Percentiles rank a stretch among this genome's conserved stretches.
Evolutionary conservation across 1,139 yeast species (phyloP).

Genomic region (Blastobotrys malaysiensis): DNA sequence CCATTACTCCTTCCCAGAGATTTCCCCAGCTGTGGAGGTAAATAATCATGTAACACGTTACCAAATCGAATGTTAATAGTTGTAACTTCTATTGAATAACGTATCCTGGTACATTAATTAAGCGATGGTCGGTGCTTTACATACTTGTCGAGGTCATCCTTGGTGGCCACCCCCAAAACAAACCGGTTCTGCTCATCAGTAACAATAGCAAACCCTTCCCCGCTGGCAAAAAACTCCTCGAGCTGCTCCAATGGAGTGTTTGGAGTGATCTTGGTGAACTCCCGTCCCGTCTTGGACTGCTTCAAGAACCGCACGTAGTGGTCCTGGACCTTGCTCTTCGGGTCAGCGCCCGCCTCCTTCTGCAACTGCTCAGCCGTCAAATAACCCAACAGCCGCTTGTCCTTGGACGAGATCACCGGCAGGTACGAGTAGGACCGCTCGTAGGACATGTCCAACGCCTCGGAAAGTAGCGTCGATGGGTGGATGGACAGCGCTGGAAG

Average conservation of each 20-base stretch:
- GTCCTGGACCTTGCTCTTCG: slow-evolving; percentile 36
- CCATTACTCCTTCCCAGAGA: no score
- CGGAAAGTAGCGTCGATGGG: slow-evolving; percentile 46
- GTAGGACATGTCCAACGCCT: slow-evolving; percentile 44
- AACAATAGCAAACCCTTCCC: slow-evolving; percentile 53
- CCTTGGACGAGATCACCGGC: slow-evolving; percentile 50
- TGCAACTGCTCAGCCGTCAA: slow-evolving; percentile 47
- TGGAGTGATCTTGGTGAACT: slow-evolving; percentile 47
- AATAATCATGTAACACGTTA: no score
- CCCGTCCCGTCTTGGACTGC: slow-evolving; percentile 17
- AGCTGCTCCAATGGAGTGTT: slow-evolving; percentile 53
- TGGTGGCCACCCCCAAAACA: slow-evolving; percentile 60
- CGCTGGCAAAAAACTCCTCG: slow-evolving; percentile 47
- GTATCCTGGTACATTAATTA: background rate
- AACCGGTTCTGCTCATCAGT: slow-evolving; percentile 51
- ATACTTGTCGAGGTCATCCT: slow-evolving; percentile 52
- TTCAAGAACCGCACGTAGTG: slow-evolving; percentile 29
- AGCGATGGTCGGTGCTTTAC: slow-evolving; percentile 46
- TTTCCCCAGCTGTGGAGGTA: no score
- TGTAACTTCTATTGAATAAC: no score
- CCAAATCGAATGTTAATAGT: no score
- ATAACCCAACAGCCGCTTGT: slow-evolving; percentile 51
- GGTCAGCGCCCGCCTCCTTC: slow-evolving; percentile 34
- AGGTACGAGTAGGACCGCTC: slow-evolving; percentile 54
- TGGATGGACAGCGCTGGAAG: slow-evolving; percentile 55